Evolutionary conservation across 208 protist species (phyloP).

Genomic region (Wallacemonas rigidus): DNA sequence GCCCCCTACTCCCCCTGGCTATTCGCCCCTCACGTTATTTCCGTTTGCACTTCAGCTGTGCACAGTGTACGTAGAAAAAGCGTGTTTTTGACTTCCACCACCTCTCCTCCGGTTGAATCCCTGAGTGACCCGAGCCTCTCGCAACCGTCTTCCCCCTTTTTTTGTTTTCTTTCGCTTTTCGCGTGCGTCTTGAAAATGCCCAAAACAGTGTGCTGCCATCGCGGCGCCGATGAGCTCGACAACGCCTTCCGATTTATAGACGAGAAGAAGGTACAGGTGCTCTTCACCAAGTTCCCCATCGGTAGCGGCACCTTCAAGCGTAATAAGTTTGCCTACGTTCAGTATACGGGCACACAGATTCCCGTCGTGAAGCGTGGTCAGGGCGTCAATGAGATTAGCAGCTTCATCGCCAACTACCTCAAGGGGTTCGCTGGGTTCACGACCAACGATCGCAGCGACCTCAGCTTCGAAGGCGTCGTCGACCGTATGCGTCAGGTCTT

Average conservation of each 20-base stretch:
- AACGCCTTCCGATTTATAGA: conserved; percentile 65
- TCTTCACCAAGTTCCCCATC: conserved; percentile 82
- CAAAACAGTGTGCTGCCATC: conserved; percentile 52
- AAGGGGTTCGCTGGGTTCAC: conserved; percentile 65
- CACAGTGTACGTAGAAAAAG: no score
- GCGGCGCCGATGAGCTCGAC: conserved; percentile 70
- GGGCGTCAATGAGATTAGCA: conserved; percentile 63
- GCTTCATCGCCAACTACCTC: conserved; percentile 52
- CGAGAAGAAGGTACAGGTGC: conserved; percentile 73
- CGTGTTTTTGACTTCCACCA: no score
- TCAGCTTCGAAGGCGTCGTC: conserved; percentile 67
- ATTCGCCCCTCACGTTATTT: no score
- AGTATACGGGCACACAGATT: conserved; percentile 74
- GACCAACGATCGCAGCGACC: conserved; percentile 57
- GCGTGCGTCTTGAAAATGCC: conserved; percentile 27
- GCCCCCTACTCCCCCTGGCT: no score
- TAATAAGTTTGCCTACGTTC: conserved; percentile 84
- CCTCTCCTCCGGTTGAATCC: no score
- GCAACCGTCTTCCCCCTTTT: neutral
- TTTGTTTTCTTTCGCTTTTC: conserved; percentile 2
- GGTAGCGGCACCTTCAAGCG: conserved; percentile 86
- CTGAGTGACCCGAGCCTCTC: no score
- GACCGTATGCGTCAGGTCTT: conserved; percentile 73
- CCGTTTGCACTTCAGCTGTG: no score
- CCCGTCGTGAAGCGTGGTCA: conserved; percentile 76